A percentile compares a stretch with the other conserved stretches of the same genome.
phyloP scores from a whole-genome alignment of 2,329 filamentous ascomycete genomes.

The Onygenales sp. region DNA sequence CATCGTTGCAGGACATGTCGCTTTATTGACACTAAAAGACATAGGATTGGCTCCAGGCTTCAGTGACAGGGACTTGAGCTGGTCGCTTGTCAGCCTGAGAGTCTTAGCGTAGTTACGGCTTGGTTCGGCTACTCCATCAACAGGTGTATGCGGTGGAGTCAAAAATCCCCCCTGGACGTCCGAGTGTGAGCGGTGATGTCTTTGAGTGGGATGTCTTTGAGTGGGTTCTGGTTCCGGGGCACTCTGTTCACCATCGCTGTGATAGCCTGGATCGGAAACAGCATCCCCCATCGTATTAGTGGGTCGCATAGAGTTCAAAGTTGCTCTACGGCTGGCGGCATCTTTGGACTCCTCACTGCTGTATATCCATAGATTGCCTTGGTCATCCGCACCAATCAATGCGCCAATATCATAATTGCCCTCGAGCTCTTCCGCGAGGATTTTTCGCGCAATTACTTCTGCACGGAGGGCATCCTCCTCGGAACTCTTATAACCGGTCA shows the following conservation, averaged over 20 bases:
- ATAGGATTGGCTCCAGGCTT: constrained; percentile 83
- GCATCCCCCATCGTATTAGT: constrained; percentile 62
- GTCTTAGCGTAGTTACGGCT: constrained; percentile 94
- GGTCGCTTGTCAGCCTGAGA: constrained; percentile 84
- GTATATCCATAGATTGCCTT: constrained; percentile 99
- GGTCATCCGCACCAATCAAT: constrained; percentile 87
- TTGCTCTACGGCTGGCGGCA: constrained; percentile 60
- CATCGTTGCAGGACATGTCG: constrained; percentile 85
- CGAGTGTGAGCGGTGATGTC: constrained; percentile 51
- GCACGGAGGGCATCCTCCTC: constrained; percentile 87
- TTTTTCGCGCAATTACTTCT: constrained; percentile 85
- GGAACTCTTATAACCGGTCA: constrained; percentile 92
- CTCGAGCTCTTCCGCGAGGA: constrained; percentile 84
- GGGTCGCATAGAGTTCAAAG: constrained; percentile 43
- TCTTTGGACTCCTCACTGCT: constrained; percentile 95
- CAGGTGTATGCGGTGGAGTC: constrained; percentile 47
- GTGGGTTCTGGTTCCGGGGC: constrained; percentile 52
- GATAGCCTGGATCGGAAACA: constrained; percentile 85
- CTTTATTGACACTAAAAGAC: constrained; percentile 92
- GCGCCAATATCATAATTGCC: constrained; percentile 95
- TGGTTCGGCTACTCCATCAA: constrained; percentile 46
- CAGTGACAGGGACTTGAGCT: constrained; percentile 75
- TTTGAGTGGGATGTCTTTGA: constrained; percentile 44
- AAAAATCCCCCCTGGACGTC: constrained; percentile 59
- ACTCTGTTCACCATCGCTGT: constrained; percentile 70